These are phyloP conservation scores for Circinella umbellata DNA, from an alignment of 371 early-diverging fungal species.

Conservation along the genomic window DNA sequence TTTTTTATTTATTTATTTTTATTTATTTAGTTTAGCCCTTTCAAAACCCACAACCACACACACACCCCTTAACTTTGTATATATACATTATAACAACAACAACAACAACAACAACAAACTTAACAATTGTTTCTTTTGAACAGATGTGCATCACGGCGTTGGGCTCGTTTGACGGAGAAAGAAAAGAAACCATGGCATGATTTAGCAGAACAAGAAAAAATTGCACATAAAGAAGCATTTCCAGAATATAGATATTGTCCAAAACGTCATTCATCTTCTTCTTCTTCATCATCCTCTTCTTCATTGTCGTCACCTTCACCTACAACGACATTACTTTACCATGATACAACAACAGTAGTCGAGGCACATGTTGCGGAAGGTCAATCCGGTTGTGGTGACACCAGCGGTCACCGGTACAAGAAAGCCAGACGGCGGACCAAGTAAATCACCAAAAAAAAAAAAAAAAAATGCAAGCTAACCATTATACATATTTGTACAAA, in stretches of 20 bases:
- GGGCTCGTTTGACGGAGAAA: slow-evolving; percentile 44
- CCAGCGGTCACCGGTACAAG: slow-evolving; percentile 23
- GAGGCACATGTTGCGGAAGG: slow-evolving; percentile 15
- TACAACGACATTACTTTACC: slow-evolving; percentile 9
- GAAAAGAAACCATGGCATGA: slow-evolving; percentile 57
- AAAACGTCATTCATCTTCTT: slow-evolving; percentile 32
- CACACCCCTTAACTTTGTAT: neutral
- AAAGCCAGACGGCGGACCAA: slow-evolving; percentile 31
- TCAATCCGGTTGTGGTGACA: slow-evolving; percentile 21
- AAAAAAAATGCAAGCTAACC: neutral
- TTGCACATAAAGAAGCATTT: slow-evolving; percentile 53
- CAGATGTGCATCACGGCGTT: slow-evolving; percentile 48
- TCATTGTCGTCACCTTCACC: slow-evolving; percentile 16
- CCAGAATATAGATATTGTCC: slow-evolving; percentile 54
- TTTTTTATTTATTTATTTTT: no score
- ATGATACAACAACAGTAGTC: slow-evolving; percentile 8
- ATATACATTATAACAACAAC: neutral
- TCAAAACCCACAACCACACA: neutral
- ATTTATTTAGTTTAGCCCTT: no score
- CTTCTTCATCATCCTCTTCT: slow-evolving; percentile 19
- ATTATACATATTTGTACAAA: slow-evolving; percentile 11
- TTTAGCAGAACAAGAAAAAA: slow-evolving; percentile 49
- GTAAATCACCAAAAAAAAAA: slow-evolving; percentile 5
- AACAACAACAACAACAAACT: neutral
- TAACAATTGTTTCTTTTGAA: neutral